phyloP scores from a whole-genome alignment of 164 flowering plant species.

The Chimonanthus salicifolius region DNA sequence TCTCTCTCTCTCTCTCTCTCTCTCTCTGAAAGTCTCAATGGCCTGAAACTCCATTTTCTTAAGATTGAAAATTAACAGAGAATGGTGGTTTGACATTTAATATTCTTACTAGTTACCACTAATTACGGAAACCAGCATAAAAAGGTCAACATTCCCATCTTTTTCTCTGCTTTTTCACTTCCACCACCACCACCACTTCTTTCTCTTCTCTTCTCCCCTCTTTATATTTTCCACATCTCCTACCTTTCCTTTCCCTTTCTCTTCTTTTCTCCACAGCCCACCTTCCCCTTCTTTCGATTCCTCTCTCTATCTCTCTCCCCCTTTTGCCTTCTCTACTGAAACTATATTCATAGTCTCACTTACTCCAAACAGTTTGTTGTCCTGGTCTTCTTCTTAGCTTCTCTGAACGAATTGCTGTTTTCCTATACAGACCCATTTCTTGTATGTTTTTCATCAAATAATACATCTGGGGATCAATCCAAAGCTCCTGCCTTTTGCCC shows the following conservation, averaged over 20 bases:
- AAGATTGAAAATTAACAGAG: not conserved
- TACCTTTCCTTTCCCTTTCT: not conserved
- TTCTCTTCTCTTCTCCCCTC: not conserved
- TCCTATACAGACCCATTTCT: not conserved
- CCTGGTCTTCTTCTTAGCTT: not conserved
- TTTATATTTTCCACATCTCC: not conserved
- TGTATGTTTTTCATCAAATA: not conserved
- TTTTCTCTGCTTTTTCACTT: not conserved
- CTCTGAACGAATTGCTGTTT: not conserved
- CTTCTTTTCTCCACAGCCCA: not conserved
- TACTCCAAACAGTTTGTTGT: not conserved
- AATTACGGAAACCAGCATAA: not conserved
- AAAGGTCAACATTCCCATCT: not conserved
- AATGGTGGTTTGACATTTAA: slow-evolving; percentile 4
- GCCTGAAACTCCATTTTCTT: not conserved
- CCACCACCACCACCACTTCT: not conserved
- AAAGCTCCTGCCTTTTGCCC: not conserved
- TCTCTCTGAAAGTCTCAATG: not conserved
- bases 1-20: not conserved
- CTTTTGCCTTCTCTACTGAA: slow-evolving; percentile 1
- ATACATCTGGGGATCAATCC: not conserved
- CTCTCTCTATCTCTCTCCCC: slow-evolving; percentile 4
- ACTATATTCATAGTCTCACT: not conserved
- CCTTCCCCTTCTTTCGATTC: not conserved
- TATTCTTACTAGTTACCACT: not conserved